A percentile compares a stretch with the other conserved stretches of the same genome.
Conservation (phyloP, 257 asterid species). For the Lavandula angustifolia region DNA sequence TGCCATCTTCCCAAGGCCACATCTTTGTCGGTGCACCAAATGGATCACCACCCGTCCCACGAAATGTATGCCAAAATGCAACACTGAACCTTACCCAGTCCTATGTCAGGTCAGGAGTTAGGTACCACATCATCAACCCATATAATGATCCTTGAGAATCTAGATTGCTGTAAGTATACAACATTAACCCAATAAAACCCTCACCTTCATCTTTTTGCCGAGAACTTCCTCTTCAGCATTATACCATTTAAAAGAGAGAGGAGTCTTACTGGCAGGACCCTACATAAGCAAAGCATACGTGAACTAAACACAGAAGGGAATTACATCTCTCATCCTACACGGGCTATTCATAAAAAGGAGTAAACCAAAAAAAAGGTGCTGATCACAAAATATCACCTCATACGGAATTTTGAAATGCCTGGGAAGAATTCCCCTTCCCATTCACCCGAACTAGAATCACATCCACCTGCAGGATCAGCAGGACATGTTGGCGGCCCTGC, state of each 20-base stretch:
- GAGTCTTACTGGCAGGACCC: constrained; percentile 93
- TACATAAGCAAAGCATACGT: constrained; percentile 27
- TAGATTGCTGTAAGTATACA: constrained; percentile 6
- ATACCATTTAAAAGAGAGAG: constrained; percentile 88
- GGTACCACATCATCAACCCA: not conserved
- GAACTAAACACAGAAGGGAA: not conserved
- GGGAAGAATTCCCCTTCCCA: constrained; percentile 92
- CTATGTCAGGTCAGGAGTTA: constrained; percentile 34
- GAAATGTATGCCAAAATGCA: constrained; percentile 99
- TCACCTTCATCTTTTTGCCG: constrained; percentile 96
- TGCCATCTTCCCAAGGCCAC: constrained; percentile 99
- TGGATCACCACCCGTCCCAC: constrained; percentile 93
- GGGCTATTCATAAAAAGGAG: not conserved
- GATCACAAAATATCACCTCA: constrained; percentile 52
- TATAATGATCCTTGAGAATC: constrained; percentile 1
- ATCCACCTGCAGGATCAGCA: constrained; percentile 53
- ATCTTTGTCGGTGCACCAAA: constrained; percentile 94
- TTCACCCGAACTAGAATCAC: constrained; percentile 54
- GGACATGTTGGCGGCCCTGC: constrained; percentile 82
- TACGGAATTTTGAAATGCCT: constrained; percentile 70
- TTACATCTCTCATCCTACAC: not conserved
- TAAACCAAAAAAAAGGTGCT: not conserved
- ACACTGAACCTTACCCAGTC: constrained; percentile 96
- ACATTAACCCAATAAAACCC: constrained; percentile 12
- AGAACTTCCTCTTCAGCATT: constrained; percentile 87